These are phyloP conservation scores for Zymoseptoria ardabiliae DNA, from an alignment of 2,329 filamentous ascomycete species.

Conservation along the genomic window DNA sequence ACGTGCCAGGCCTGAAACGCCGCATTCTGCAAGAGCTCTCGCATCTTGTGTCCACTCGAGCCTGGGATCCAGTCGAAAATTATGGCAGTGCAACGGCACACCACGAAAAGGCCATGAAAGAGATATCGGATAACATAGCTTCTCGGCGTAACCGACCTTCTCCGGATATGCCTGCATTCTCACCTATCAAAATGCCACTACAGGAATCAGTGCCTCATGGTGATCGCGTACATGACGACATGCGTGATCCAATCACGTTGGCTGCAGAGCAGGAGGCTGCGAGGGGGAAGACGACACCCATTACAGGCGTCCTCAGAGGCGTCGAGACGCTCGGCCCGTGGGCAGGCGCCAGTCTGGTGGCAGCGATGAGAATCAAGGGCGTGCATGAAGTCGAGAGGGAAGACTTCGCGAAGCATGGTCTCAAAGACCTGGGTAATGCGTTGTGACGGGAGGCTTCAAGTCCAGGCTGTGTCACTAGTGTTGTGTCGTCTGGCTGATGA, in stretches of 20 bases:
- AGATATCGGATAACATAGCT: constrained; percentile 15
- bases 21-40: constrained; percentile 71
- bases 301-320: constrained; percentile 56
- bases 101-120: constrained; percentile 10
- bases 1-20: constrained; percentile 69
- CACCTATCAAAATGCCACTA: constrained; percentile 18
- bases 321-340: constrained; percentile 66
- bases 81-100: constrained; percentile 46
- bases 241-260: constrained; percentile 44
- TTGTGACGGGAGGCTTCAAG: background rate
- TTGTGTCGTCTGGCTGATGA: too few relatives aligned
- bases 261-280: constrained; percentile 47
- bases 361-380: constrained; percentile 60
- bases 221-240: constrained; percentile 25
- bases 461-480: background rate
- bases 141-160: constrained; percentile 1
- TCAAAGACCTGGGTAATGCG: constrained; percentile 18
- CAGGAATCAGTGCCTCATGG: constrained; percentile 19
- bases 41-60: constrained; percentile 56
- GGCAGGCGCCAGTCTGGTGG: constrained; percentile 64
- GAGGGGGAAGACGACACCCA: constrained; percentile 33
- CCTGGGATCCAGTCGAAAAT: constrained; percentile 71
- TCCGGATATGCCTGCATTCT: constrained; percentile 3
- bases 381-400: constrained; percentile 66
- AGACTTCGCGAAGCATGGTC: constrained; percentile 61